phyloP scores from a whole-genome alignment of 441 rosid genomes.

The Aleurites moluccanus region DNA sequence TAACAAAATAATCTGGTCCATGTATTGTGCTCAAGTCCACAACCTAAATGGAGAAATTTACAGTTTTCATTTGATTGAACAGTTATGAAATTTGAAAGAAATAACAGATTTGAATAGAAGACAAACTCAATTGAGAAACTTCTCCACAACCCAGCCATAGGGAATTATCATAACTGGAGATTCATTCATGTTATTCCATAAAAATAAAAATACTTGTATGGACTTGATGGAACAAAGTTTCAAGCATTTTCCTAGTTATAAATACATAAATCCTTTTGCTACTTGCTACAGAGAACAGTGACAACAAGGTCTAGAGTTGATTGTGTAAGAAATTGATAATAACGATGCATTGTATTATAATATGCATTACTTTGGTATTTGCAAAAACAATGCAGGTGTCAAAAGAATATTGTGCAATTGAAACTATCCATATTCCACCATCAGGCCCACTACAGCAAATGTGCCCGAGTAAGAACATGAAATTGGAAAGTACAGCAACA shows the following conservation, averaged over 20 bases:
- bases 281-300: neutral
- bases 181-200: neutral
- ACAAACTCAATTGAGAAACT: neutral
- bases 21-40: constrained; percentile 66
- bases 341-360: neutral
- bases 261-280: neutral
- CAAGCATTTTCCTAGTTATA: neutral
- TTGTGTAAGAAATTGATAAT: neutral
- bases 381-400: neutral
- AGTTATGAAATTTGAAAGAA: neutral
- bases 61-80: neutral
- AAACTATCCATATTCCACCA: neutral
- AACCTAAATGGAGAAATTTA: constrained; percentile 44
- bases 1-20: constrained; percentile 64
- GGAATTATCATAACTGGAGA: neutral
- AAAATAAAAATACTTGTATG: neutral
- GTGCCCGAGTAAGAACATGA: neutral
- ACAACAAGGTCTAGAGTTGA: neutral
- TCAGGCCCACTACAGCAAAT: neutral
- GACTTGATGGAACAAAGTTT: neutral
- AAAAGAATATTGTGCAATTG: neutral
- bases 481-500: neutral
- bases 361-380: neutral
- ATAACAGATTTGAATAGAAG: neutral
- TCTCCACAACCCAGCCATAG: neutral